Evolutionary conservation across 2,329 filamentous ascomycete genomes (phyloP).

Genomic region (Fusarium sp.): DNA sequence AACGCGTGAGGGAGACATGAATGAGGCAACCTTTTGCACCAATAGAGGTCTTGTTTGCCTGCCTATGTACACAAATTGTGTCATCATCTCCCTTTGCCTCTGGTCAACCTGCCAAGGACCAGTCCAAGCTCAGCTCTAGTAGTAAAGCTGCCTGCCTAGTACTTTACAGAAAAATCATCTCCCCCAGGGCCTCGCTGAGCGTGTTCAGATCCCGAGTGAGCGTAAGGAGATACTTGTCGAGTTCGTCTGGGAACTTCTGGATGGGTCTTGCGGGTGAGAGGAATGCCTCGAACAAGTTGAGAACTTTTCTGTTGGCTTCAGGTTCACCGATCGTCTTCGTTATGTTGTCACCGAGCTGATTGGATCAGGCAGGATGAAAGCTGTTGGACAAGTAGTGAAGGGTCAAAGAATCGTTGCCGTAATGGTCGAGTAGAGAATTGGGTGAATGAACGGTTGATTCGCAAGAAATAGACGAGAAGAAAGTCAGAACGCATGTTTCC

Average conservation of each 20-base stretch:
- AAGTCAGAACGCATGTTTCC: neutral
- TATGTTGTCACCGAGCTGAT: neutral
- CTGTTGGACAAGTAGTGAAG: neutral
- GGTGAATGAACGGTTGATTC: neutral
- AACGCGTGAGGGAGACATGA: too few relatives aligned
- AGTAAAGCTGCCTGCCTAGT: too few relatives aligned
- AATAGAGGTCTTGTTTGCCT: too few relatives aligned
- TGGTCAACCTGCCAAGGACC: too few relatives aligned
- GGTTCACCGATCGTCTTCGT: too few relatives aligned
- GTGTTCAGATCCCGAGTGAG: neutral
- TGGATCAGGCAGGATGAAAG: neutral
- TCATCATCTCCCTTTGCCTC: too few relatives aligned
- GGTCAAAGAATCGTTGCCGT: neutral
- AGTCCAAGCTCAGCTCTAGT: too few relatives aligned
- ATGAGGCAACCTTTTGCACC: too few relatives aligned
- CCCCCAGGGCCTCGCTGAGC: neutral
- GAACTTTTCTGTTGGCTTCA: neutral
- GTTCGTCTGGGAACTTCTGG: neutral
- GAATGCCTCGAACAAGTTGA: neutral
- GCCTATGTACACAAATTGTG: too few relatives aligned
- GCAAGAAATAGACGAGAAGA: neutral
- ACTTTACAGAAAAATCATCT: too few relatives aligned
- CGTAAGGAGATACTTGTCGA: neutral
- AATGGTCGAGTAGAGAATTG: neutral
- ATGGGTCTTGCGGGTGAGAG: neutral